Evolutionary conservation across 1,284 basidiomycete genomes (phyloP).

Genomic region (Tilletia caries): DNA sequence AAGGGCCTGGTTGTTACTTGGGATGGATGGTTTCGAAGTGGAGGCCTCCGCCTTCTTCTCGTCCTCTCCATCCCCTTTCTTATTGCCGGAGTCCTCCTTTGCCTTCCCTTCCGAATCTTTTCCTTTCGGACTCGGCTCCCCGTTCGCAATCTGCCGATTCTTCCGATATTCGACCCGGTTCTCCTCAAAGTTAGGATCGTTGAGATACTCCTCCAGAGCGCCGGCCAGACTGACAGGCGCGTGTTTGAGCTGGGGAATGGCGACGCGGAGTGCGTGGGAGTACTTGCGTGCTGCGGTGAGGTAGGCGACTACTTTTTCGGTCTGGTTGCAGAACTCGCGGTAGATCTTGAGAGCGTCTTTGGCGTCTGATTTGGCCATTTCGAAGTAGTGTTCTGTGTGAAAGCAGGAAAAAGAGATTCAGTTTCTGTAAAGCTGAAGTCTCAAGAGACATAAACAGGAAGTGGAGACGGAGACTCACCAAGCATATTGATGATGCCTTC

Average conservation of each 20-base stretch:
- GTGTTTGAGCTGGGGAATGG: slow-evolving; percentile 90
- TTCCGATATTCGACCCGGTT: slow-evolving; percentile 87
- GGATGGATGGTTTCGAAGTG: slow-evolving; percentile 26
- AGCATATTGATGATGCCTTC: slow-evolving; percentile 93
- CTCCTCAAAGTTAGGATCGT: slow-evolving; percentile 92
- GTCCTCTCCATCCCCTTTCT: slow-evolving; percentile 1
- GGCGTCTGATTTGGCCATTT: slow-evolving; percentile 93
- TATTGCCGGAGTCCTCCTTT: slow-evolving; percentile 15
- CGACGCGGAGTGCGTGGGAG: slow-evolving; percentile 84
- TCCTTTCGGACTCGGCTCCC: slow-evolving; percentile 43
- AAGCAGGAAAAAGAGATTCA: not conserved
- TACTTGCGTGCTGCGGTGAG: slow-evolving; percentile 87
- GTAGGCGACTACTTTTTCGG: slow-evolving; percentile 89
- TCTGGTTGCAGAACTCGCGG: slow-evolving; percentile 89
- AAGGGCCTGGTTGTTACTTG: slow-evolving; percentile 57
- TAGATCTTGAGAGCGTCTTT: slow-evolving; percentile 81
- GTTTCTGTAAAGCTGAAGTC: not conserved
- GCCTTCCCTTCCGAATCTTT: slow-evolving; percentile 25
- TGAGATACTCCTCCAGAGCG: slow-evolving; percentile 89
- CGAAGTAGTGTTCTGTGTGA: slow-evolving; percentile 93
- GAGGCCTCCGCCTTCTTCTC: slow-evolving; percentile 30
- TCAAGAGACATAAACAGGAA: not conserved
- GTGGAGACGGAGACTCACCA: slow-evolving; percentile 4
- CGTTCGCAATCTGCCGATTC: slow-evolving; percentile 74
- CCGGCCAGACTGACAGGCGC: slow-evolving; percentile 89